Evolutionary conservation across 805 yeast genomes (phyloP).

Genomic region (Monosporozyma servazzii): DNA sequence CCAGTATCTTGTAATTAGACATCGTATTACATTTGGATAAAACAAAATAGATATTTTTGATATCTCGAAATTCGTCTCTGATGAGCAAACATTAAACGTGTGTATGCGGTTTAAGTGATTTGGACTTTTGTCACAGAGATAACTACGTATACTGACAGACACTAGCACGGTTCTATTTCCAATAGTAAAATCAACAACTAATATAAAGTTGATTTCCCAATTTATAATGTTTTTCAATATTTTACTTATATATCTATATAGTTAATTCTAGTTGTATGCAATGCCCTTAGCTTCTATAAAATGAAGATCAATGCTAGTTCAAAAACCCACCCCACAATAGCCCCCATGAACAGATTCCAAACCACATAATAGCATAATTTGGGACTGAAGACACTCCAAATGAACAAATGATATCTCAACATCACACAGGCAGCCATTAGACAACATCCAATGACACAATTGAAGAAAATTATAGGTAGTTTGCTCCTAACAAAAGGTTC

Average conservation of each 20-base stretch:
- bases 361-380: conserved; percentile 70
- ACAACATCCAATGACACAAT: conserved; percentile 48
- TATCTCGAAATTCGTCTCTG: neutral
- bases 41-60: neutral
- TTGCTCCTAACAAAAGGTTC: conserved; percentile 11
- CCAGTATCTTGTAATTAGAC: neutral
- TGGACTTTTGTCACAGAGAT: neutral
- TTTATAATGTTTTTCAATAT: too few relatives aligned
- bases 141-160: too few relatives aligned
- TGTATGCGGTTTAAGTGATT: neutral
- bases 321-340: conserved; percentile 33
- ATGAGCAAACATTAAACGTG: neutral
- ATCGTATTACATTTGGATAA: neutral
- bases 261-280: too few relatives aligned
- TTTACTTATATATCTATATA: too few relatives aligned
- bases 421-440: conserved; percentile 61
- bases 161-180: neutral
- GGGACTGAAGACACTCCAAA: conserved; percentile 98
- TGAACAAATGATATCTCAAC: conserved; percentile 77
- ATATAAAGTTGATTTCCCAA: neutral
- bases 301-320: conserved; percentile 6
- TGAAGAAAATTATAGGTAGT: conserved; percentile 38
- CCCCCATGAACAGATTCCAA: conserved; percentile 54
- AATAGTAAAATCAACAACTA: too few relatives aligned
- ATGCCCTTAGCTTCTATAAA: neutral